Percentiles rank a stretch among this genome's conserved stretches.
Evolutionary conservation across 768 basidiomycete species (phyloP).

Genomic region (Leccinum fibrillosum): DNA sequence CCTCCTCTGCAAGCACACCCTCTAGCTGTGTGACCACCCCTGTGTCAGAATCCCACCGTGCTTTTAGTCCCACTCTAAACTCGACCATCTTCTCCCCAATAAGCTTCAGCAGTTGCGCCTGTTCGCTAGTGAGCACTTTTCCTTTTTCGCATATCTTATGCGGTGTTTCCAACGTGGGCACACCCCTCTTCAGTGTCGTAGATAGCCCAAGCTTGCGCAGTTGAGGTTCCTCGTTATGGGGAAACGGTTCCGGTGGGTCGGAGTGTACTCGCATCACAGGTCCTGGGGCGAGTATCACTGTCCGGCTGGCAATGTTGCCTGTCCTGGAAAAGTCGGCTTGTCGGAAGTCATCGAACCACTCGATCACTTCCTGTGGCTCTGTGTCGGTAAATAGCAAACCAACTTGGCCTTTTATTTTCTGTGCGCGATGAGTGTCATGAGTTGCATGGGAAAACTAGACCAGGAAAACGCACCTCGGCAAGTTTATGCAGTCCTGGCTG

Average conservation of each 20-base stretch:
- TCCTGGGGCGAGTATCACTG: slow-evolving; percentile 75
- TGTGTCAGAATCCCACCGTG: slow-evolving; percentile 68
- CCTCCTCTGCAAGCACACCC: slow-evolving; percentile 36
- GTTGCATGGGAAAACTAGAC: not conserved
- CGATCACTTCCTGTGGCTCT: slow-evolving; percentile 84
- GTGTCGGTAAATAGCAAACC: slow-evolving; percentile 92
- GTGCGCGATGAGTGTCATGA: slow-evolving; percentile 6
- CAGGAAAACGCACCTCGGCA: slow-evolving; percentile 58
- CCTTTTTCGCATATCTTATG: slow-evolving; percentile 86
- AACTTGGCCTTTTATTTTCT: slow-evolving; percentile 95
- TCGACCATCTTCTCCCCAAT: slow-evolving; percentile 86
- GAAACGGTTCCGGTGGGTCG: slow-evolving; percentile 84
- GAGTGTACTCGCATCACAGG: slow-evolving; percentile 81
- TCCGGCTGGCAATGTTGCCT: slow-evolving; percentile 74
- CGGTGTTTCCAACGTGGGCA: slow-evolving; percentile 76
- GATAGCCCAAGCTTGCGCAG: slow-evolving; percentile 86
- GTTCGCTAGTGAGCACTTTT: slow-evolving; percentile 75
- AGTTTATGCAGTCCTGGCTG: slow-evolving; percentile 73
- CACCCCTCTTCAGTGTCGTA: slow-evolving; percentile 82
- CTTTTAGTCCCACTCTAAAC: slow-evolving; percentile 69
- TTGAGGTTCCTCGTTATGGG: slow-evolving; percentile 97
- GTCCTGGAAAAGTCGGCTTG: slow-evolving; percentile 90
- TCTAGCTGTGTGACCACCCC: slow-evolving; percentile 64
- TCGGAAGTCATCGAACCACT: slow-evolving; percentile 91
- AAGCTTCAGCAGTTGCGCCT: slow-evolving; percentile 90